These are phyloP conservation scores for Eucommia ulmoides DNA, from an alignment of 257 asterid genomes.

Conservation along the genomic window DNA sequence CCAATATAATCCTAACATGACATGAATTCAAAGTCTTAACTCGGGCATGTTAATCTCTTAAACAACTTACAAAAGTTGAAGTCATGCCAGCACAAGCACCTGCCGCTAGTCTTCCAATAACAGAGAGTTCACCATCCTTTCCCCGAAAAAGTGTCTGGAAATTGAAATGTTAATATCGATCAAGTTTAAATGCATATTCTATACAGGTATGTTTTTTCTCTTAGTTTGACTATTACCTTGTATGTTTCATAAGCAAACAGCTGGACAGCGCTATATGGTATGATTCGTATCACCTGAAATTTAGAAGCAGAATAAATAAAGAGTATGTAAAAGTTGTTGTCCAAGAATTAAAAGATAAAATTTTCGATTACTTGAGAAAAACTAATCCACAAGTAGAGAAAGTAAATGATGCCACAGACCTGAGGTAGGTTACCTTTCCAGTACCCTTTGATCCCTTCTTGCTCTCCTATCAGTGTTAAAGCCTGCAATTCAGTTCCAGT, in stretches of 20 bases:
- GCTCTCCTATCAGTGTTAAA: conserved; percentile 58
- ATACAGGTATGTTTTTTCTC: too few relatives aligned
- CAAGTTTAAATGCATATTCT: too few relatives aligned
- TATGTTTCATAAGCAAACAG: conserved; percentile 89
- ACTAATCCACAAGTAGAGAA: background rate
- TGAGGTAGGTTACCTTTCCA: conserved; percentile 99
- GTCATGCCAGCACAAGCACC: conserved; percentile 99
- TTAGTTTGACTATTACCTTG: conserved; percentile 50
- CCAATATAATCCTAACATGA: too few relatives aligned
- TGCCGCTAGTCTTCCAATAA: conserved; percentile 90
- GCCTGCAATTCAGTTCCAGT: conserved; percentile 50
- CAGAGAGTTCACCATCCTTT: conserved; percentile 71
- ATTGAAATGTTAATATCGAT: conserved; percentile 3
- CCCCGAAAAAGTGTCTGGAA: conserved; percentile 63
- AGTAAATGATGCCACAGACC: conserved; percentile 28
- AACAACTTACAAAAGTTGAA: conserved; percentile 91
- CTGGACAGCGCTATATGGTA: conserved; percentile 92
- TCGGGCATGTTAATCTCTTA: background rate
- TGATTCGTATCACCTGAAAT: conserved; percentile 77
- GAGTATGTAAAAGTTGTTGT: too few relatives aligned
- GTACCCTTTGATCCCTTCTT: conserved; percentile 88
- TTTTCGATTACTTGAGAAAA: too few relatives aligned
- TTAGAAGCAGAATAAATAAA: too few relatives aligned
- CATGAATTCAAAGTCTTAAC: too few relatives aligned
- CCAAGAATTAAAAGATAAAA: too few relatives aligned